phyloP scores from a whole-genome alignment of 305 asterid species.

The Fraxinus baroniana region DNA sequence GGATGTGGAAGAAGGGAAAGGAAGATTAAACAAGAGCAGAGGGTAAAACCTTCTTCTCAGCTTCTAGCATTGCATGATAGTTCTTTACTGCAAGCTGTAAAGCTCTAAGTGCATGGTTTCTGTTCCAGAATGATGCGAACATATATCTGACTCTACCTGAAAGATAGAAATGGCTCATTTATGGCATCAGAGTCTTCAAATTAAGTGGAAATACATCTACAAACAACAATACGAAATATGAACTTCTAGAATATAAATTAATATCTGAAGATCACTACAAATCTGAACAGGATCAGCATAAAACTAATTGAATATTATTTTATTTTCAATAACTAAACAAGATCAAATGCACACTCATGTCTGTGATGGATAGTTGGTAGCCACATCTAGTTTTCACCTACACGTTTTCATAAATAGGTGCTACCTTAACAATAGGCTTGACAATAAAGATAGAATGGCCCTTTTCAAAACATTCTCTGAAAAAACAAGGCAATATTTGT shows the following conservation, averaged over 20 bases:
- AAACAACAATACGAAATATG: not conserved
- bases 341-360: not conserved
- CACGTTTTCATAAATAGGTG: not conserved
- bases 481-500: not conserved
- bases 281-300: not conserved
- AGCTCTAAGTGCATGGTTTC: constrained; percentile 72
- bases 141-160: constrained; percentile 94
- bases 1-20: constrained; percentile 8
- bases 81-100: constrained; percentile 63
- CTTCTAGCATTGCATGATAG: constrained; percentile 62
- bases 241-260: not conserved
- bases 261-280: not conserved
- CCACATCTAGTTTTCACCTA: not conserved
- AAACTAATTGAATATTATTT: not conserved
- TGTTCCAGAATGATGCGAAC: constrained; percentile 98
- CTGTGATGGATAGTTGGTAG: not conserved
- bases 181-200: constrained; percentile 7
- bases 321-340: not conserved
- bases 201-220: not conserved
- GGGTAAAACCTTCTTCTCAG: constrained; percentile 75
- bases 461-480: not conserved
- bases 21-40: constrained; percentile 21
- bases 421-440: not conserved
- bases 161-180: constrained; percentile 23
- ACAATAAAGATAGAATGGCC: not conserved